These are phyloP conservation scores for Lepidopterella palustris DNA, from an alignment of 495 filamentous ascomycete species.

Conservation along the genomic window DNA sequence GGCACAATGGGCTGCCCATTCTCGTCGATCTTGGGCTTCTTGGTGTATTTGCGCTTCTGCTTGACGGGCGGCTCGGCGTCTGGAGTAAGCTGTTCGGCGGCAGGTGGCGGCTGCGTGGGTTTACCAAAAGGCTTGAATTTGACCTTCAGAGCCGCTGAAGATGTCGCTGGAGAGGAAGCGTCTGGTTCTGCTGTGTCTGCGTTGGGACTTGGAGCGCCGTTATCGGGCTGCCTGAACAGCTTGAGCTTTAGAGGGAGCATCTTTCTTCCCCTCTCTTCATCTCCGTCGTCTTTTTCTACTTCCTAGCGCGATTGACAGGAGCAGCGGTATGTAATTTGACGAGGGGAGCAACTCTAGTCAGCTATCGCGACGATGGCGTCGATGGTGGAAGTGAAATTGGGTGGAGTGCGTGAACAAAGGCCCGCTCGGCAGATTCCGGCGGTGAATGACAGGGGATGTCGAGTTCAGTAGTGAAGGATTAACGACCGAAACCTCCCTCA, in stretches of 20 bases:
- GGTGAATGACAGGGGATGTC: not conserved
- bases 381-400: not conserved
- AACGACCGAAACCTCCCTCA: not conserved
- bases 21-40: conserved; percentile 32
- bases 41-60: conserved; percentile 32
- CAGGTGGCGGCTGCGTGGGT: conserved; percentile 10
- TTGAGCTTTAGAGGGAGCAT: not conserved
- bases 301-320: too few species aligned
- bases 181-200: conserved; percentile 30
- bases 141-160: conserved; percentile 26
- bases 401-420: not conserved
- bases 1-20: conserved; percentile 23
- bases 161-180: conserved; percentile 2
- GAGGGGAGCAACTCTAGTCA: too few species aligned
- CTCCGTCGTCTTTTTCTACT: not conserved
- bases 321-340: too few species aligned
- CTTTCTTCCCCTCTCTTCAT: not conserved
- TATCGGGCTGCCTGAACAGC: conserved; percentile 23
- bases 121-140: conserved; percentile 48
- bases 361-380: too few species aligned
- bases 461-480: too few species aligned
- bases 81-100: conserved; percentile 21
- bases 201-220: too few species aligned
- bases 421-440: not conserved
- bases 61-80: conserved; percentile 19